Evolutionary conservation across 305 asterid genomes (phyloP), one percentile per base, ranked within the genome.

Genomic region (Fraxinus nigra): DNA sequence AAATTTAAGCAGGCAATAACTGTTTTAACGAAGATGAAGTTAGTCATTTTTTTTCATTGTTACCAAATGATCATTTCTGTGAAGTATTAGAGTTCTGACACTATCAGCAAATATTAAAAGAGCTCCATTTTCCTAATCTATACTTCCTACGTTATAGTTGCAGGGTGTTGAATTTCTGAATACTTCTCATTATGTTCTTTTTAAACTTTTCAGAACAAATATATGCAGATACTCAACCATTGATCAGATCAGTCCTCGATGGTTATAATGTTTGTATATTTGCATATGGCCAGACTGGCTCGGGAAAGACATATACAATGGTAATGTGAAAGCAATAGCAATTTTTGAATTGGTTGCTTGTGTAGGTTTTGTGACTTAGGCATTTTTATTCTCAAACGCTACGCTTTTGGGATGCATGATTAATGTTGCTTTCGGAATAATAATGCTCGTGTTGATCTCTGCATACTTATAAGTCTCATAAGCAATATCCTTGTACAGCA

Each of bases 231-330:
- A 91, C 97, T 63, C 98, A 90, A 38, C 93, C 97, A 3, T 81
- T 95, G 85, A 88, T 95, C 85, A 89, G 98, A 89, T 91, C 98
- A 34, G 97, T 91, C 84, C 89, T 95, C 77, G 98, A 93, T 88
- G 98, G 98, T 81, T 95, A 81, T 82, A 93, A 93, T 85, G 97
- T 93, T 46, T 95, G 98, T 79, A 93, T 95, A 40, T 95, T 95
- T 84, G 98, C 98, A 0, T 95, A 95, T 14, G 98, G 98, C 33
- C 98, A 95, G 89, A 95, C 98, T n/a, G 98, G 98, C 70, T 93
- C 98, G 9, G 98, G 98, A 72, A 95, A 95, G 84, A 94, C 98
- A 56, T 95, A 95, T 67, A 95, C 98, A 9, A 95, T 95, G 98
- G 98, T 95, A 92, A 65, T 10, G 87, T 73, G 74, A 78, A 76